Conservation (phyloP, 305 asterid genomes). For the Solanum hybrid region DNA sequence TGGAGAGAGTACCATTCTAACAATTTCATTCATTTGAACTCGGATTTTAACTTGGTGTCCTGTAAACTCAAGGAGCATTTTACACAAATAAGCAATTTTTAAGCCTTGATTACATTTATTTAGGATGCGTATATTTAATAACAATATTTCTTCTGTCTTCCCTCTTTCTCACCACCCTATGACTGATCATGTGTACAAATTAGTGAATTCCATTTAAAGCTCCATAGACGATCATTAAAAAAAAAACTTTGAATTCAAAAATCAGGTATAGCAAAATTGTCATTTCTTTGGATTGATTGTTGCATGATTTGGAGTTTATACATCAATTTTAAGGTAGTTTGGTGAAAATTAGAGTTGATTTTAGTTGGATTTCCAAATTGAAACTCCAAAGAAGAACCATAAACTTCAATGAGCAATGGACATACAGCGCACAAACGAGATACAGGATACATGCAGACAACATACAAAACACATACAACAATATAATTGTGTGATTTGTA, state of each 20-base stretch:
- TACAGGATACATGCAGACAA: background rate
- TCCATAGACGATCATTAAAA: background rate
- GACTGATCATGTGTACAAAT: background rate
- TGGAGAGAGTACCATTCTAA: background rate
- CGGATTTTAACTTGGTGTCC: background rate
- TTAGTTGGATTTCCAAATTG: background rate
- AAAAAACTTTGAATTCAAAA: background rate
- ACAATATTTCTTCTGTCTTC: background rate
- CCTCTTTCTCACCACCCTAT: background rate
- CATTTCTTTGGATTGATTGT: background rate
- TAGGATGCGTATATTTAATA: background rate
- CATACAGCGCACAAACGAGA: background rate
- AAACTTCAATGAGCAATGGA: background rate
- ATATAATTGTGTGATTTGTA: background rate
- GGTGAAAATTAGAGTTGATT: background rate
- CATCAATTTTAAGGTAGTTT: background rate
- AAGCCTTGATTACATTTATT: background rate
- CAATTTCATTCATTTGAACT: background rate
- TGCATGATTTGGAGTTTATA: background rate
- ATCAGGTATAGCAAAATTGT: background rate
- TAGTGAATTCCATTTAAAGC: background rate
- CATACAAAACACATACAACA: background rate
- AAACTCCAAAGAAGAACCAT: background rate
- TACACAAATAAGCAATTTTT: background rate
- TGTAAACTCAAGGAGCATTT: background rate